Conservation (phyloP, 495 filamentous ascomycete genomes). For the Trichoderma parareesei region DNA sequence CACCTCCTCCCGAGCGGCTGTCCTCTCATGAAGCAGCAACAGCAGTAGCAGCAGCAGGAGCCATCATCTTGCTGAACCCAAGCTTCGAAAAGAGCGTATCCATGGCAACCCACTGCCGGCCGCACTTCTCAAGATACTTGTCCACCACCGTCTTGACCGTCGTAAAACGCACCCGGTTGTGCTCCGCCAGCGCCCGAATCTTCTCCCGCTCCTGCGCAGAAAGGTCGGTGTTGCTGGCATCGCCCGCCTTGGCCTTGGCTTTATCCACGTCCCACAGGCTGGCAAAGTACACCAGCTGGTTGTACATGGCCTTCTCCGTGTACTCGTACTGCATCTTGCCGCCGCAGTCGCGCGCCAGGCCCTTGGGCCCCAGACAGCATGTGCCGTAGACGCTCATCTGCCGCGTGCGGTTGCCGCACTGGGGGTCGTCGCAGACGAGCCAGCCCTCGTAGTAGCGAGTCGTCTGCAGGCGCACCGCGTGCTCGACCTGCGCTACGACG, state of each 20-base stretch:
- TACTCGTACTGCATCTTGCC: conserved; percentile 86
- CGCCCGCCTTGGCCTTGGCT: conserved; percentile 46
- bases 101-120: conserved; percentile 94
- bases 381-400: conserved; percentile 89
- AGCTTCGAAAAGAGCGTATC: conserved; percentile 68
- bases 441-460: conserved; percentile 85
- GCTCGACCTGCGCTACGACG: conserved; percentile 78
- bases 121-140: conserved; percentile 85
- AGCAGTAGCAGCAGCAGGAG: background rate
- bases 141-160: conserved; percentile 73
- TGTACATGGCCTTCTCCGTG: conserved; percentile 83
- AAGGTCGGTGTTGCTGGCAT: conserved; percentile 28
- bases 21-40: background rate
- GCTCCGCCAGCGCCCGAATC: conserved; percentile 61
- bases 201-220: conserved; percentile 39
- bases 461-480: conserved; percentile 66
- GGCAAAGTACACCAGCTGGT: conserved; percentile 85
- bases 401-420: conserved; percentile 79
- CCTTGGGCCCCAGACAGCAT: conserved; percentile 78
- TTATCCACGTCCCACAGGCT: conserved; percentile 85
- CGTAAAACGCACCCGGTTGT: conserved; percentile 69
- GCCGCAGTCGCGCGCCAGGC: conserved; percentile 71
- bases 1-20: background rate
- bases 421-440: conserved; percentile 81
- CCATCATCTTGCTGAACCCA: conserved; percentile 26